These are phyloP conservation scores for Durio zibethinus DNA, from an alignment of 345 rosid species.

Conservation along the genomic window DNA sequence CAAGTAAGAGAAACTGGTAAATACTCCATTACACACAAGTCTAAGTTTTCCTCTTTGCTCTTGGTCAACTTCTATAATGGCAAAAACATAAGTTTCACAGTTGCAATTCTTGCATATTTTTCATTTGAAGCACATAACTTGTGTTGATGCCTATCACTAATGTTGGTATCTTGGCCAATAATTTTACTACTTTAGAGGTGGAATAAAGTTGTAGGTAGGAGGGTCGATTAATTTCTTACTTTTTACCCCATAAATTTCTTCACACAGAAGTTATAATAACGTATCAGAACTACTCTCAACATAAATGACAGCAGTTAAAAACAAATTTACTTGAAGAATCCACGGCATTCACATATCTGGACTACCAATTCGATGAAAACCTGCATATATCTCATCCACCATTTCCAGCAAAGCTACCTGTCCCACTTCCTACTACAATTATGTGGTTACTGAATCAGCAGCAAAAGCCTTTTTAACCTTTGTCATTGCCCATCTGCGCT, in stretches of 20 bases:
- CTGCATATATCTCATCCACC: neutral
- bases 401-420: neutral
- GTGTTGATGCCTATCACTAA: neutral
- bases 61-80: neutral
- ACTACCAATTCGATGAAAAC: neutral
- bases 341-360: neutral
- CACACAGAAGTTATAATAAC: too few relatives aligned
- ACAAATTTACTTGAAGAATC: neutral
- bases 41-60: too few relatives aligned
- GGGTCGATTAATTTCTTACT: neutral
- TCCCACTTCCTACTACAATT: neutral
- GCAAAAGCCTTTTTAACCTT: neutral
- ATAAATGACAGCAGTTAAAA: neutral
- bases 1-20: constrained; percentile 20
- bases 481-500: too few relatives aligned
- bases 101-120: neutral
- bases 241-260: too few relatives aligned
- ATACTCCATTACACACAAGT: neutral
- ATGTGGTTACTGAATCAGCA: neutral
- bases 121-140: neutral
- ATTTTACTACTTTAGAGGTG: neutral
- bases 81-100: neutral
- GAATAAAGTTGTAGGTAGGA: neutral
- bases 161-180: neutral
- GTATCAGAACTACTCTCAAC: neutral